These are phyloP conservation scores for Eucalyptus cladocalyx DNA, from an alignment of 345 rosid genomes.

Conservation along the genomic window DNA sequence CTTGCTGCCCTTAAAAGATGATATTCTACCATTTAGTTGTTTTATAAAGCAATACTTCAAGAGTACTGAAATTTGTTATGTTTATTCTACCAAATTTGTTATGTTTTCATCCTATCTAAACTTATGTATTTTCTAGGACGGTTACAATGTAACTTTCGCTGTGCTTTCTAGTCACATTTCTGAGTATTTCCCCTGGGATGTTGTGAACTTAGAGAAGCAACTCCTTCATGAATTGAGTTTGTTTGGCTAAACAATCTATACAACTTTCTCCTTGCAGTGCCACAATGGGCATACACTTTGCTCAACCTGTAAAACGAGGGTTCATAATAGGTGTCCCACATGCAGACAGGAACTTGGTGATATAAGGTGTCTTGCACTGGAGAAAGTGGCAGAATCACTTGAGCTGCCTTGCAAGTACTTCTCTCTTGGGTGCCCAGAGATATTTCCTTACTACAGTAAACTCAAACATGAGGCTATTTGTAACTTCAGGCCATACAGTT, in stretches of 20 bases:
- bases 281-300: slow-evolving; percentile 97
- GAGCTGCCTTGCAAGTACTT: slow-evolving; percentile 80
- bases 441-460: slow-evolving; percentile 90
- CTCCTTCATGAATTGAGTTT: neutral
- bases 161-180: neutral
- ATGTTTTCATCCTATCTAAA: neutral
- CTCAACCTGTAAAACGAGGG: slow-evolving; percentile 85
- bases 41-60: neutral
- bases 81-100: too few species aligned
- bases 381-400: slow-evolving; percentile 91
- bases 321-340: slow-evolving; percentile 88
- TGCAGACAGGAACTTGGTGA: slow-evolving; percentile 99
- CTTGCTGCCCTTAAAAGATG: neutral
- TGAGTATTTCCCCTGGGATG: neutral
- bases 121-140: neutral
- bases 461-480: slow-evolving; percentile 84
- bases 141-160: neutral
- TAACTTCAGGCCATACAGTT: slow-evolving; percentile 83
- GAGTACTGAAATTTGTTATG: neutral
- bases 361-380: slow-evolving; percentile 83
- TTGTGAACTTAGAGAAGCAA: neutral
- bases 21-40: neutral
- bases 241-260: neutral
- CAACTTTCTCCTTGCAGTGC: slow-evolving; percentile 43
- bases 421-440: slow-evolving; percentile 82